phyloP scores from a whole-genome alignment of 768 basidiomycete genomes.

The Boletus fagicola region DNA sequence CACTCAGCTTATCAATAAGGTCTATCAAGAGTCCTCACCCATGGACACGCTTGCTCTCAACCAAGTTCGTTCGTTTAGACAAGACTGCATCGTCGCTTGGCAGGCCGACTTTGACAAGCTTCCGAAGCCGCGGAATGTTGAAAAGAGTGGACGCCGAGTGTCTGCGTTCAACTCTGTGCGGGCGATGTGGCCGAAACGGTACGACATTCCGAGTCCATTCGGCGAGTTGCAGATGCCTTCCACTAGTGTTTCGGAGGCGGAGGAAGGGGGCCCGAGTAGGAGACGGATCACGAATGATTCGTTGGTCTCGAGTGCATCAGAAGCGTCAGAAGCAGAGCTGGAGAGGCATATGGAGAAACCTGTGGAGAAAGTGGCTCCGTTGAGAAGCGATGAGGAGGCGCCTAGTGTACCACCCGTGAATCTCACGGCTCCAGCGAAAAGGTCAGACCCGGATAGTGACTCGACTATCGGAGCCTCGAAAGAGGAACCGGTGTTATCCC shows the following conservation, averaged over 20 bases:
- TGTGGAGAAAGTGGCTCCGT: constrained; percentile 16
- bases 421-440: constrained; percentile 25
- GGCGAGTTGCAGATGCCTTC: constrained; percentile 58
- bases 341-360: constrained; percentile 26
- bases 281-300: constrained; percentile 54
- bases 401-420: constrained; percentile 7
- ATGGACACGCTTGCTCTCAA: constrained; percentile 88
- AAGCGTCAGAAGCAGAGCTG: constrained; percentile 64
- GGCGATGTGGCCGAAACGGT: constrained; percentile 67
- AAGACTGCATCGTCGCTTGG: constrained; percentile 96
- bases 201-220: constrained; percentile 52
- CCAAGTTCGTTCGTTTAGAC: constrained; percentile 78
- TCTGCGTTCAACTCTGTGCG: constrained; percentile 71
- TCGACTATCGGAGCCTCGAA: constrained; percentile 72
- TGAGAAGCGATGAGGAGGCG: constrained; percentile 20
- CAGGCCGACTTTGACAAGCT: constrained; percentile 89
- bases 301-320: constrained; percentile 67
- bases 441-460: constrained; percentile 75
- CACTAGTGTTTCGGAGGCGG: constrained; percentile 70
- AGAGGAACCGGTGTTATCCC: constrained; percentile 22
- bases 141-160: constrained; percentile 50
- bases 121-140: constrained; percentile 63
- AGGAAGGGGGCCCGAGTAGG: constrained; percentile 50
- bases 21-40: constrained; percentile 77
- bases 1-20: constrained; percentile 64